Conservation (phyloP, 1,284 basidiomycete species). For the Leccinum griseonigrum region DNA sequence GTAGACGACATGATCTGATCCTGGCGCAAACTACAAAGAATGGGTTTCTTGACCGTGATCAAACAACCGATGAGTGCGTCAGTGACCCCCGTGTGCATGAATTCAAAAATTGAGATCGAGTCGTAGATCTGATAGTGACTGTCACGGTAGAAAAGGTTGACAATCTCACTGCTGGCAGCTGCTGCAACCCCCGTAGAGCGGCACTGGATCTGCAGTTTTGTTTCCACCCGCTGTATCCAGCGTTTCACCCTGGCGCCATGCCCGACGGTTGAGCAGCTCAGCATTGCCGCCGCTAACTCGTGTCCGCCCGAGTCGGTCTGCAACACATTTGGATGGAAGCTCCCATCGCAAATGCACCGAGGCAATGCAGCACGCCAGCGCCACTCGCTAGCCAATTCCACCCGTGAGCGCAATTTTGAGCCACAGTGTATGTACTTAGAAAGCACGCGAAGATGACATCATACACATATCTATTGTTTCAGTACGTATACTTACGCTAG, state of each 20-base stretch:
- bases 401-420: not conserved
- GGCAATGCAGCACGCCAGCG: not conserved
- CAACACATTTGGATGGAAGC: not conserved
- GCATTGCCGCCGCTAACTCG: not conserved
- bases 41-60: not conserved
- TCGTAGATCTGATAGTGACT: not conserved
- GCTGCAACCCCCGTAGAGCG: not conserved
- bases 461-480: not conserved
- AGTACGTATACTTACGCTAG: not conserved
- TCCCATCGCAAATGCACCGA: not conserved
- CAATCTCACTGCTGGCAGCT: not conserved
- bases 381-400: not conserved
- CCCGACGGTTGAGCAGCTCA: not conserved
- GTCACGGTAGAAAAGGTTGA: not conserved
- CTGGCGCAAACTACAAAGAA: not conserved
- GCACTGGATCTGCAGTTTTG: not conserved
- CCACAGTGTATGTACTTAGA: not conserved
- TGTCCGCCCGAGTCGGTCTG: not conserved
- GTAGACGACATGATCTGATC: not conserved
- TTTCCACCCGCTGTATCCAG: not conserved
- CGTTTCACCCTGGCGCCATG: not conserved
- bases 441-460: not conserved
- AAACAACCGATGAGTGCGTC: not conserved
- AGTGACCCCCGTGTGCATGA: not conserved
- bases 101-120: no score